phyloP scores from a whole-genome alignment of 2,329 filamentous ascomycete genomes.

The Xylaria sp. region DNA sequence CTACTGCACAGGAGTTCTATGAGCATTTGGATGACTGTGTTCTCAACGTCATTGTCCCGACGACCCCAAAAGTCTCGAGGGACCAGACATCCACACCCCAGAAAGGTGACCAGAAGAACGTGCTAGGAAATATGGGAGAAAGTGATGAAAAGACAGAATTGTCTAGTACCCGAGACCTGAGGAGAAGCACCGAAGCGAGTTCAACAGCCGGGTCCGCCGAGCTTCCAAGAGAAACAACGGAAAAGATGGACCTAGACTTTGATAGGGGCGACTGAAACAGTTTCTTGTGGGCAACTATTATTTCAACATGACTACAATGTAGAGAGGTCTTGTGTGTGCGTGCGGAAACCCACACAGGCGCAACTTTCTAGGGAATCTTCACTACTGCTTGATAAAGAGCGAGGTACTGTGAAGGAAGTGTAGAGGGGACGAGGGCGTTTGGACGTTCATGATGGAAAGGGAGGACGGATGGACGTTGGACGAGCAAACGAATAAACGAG shows the following conservation, averaged over 20 bases:
- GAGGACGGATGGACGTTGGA: background rate
- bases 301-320: background rate
- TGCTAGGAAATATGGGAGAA: constrained; percentile 40
- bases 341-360: background rate
- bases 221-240: constrained; percentile 37
- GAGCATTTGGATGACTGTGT: constrained; percentile 85
- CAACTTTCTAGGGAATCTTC: background rate
- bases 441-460: constrained; percentile 18
- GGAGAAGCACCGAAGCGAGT: constrained; percentile 35
- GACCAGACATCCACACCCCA: constrained; percentile 45
- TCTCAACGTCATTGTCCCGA: constrained; percentile 66
- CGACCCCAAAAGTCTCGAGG: constrained; percentile 50
- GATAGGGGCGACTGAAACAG: constrained; percentile 39
- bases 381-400: background rate
- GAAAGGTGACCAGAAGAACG: constrained; percentile 40
- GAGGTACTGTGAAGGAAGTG: background rate
- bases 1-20: constrained; percentile 93
- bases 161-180: constrained; percentile 28
- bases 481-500: constrained; percentile 4
- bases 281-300: background rate
- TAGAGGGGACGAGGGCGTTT: background rate
- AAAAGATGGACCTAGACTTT: constrained; percentile 49
- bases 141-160: constrained; percentile 40
- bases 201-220: constrained; percentile 35
- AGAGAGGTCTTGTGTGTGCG: background rate